Percentiles rank a stretch among this genome's conserved stretches.
These are phyloP conservation scores for Phytophthora ramorum DNA, from an alignment of 352 stramenopile species.

Conservation along the genomic window DNA sequence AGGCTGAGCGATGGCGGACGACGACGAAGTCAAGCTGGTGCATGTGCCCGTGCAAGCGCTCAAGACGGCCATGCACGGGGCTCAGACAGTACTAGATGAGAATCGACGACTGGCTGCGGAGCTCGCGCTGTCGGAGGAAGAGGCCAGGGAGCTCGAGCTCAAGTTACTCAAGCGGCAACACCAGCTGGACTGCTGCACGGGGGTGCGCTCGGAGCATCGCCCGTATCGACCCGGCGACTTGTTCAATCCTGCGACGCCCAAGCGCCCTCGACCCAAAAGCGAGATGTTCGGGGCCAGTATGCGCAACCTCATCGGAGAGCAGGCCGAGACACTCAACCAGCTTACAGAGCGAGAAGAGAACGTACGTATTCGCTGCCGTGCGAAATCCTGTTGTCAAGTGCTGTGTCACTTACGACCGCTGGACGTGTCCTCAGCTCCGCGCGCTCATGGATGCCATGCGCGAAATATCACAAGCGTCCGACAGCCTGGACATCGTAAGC, in stretches of 20 bases:
- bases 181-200: slow-evolving; percentile 57
- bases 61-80: slow-evolving; percentile 39
- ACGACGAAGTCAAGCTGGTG: slow-evolving; percentile 45
- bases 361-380: slow-evolving; percentile 30
- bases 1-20: slow-evolving; percentile 11
- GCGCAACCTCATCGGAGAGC: slow-evolving; percentile 62
- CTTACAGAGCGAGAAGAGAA: slow-evolving; percentile 59
- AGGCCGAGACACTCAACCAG: slow-evolving; percentile 55
- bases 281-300: slow-evolving; percentile 54
- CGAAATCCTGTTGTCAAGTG: background rate
- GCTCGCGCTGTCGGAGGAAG: slow-evolving; percentile 42
- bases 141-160: slow-evolving; percentile 48
- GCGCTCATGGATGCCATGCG: slow-evolving; percentile 69
- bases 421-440: slow-evolving; percentile 45
- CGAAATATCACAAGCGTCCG: slow-evolving; percentile 64
- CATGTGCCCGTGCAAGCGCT: slow-evolving; percentile 52
- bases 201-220: slow-evolving; percentile 37
- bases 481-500: slow-evolving; percentile 59
- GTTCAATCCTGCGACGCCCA: slow-evolving; percentile 20
- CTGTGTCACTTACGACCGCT: slow-evolving; percentile 2
- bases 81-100: slow-evolving; percentile 35
- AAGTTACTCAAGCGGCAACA: slow-evolving; percentile 58
- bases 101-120: slow-evolving; percentile 45
- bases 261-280: slow-evolving; percentile 55
- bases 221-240: slow-evolving; percentile 15